A percentile compares a stretch with the other conserved stretches of the same genome.
Conservation (phyloP, 192 early-diverging fungal genomes). For the Gamsiella multidivaricata region DNA sequence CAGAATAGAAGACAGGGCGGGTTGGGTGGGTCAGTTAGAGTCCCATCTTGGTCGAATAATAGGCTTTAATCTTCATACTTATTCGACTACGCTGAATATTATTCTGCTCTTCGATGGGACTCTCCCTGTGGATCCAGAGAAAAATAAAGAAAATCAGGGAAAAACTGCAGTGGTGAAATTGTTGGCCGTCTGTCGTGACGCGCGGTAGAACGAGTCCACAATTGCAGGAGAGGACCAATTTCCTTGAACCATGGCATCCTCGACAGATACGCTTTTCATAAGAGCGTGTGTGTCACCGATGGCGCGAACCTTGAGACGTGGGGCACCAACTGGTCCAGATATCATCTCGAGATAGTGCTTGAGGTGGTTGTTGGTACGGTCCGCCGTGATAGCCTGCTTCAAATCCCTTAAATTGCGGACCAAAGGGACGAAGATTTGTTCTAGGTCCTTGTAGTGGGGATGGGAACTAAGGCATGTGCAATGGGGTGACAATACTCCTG, state of each 20-base stretch:
- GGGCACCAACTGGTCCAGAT: neutral
- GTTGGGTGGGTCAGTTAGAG: conserved; percentile 8
- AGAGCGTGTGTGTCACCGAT: conserved; percentile 8
- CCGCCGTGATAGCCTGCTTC: neutral
- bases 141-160: conserved; percentile 8
- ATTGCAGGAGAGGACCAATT: conserved; percentile 19
- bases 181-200: neutral
- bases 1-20: no score
- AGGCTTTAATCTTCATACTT: conserved; percentile 7
- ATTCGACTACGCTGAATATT: conserved; percentile 10
- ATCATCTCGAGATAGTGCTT: conserved; percentile 14
- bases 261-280: conserved; percentile 10
- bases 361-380: conserved; percentile 11
- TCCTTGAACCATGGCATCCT: conserved; percentile 8
- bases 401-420: conserved; percentile 1
- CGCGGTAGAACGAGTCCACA: conserved; percentile 19
- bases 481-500: conserved; percentile 12
- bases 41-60: conserved; percentile 6
- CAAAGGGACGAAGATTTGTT: neutral
- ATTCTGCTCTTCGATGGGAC: neutral
- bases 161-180: conserved; percentile 14
- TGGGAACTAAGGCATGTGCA: neutral
- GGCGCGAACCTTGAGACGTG: conserved; percentile 14
- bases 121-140: conserved; percentile 24
- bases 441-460: conserved; percentile 3